These are phyloP conservation scores for Calycina herbarum DNA, from an alignment of 2,329 filamentous ascomycete species.

Conservation along the genomic window DNA sequence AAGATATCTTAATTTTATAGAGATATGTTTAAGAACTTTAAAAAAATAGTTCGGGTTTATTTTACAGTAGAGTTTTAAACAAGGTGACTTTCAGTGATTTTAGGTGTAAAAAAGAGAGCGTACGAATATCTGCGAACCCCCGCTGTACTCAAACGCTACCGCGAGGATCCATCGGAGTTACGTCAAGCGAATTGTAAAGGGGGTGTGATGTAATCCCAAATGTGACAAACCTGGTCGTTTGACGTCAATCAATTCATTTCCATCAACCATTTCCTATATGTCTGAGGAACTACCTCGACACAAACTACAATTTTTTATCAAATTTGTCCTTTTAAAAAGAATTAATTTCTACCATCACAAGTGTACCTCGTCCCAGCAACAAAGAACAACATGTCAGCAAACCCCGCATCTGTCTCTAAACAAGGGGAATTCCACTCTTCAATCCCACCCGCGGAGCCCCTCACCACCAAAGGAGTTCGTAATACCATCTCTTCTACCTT, in stretches of 20 bases:
- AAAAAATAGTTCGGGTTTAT: too few species aligned
- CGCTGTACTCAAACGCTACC: too few species aligned
- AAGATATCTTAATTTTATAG: too few species aligned
- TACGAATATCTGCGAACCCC: too few species aligned
- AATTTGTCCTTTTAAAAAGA: not conserved
- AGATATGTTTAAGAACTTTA: too few species aligned
- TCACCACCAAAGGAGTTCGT: slow-evolving; percentile 41
- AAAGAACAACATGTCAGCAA: slow-evolving; percentile 19
- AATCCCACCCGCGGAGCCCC: slow-evolving; percentile 51
- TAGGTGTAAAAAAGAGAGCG: too few species aligned
- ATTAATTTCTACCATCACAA: not conserved
- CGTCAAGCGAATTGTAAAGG: not conserved
- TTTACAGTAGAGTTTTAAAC: too few species aligned
- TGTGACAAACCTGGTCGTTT: not conserved
- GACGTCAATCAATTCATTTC: not conserved
- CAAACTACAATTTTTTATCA: not conserved
- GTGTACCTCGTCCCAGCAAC: not conserved
- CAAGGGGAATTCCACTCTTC: slow-evolving; percentile 57
- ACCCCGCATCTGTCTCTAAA: slow-evolving; percentile 51
- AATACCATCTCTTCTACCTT: too few species aligned
- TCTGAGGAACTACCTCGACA: not conserved
- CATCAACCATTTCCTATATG: not conserved
- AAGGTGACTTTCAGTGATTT: too few species aligned
- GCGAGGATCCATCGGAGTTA: too few species aligned
- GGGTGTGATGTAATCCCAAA: slow-evolving; percentile 1